Conservation (phyloP, 2,329 filamentous ascomycete genomes). For the Raffaelea ambrosiae region DNA sequence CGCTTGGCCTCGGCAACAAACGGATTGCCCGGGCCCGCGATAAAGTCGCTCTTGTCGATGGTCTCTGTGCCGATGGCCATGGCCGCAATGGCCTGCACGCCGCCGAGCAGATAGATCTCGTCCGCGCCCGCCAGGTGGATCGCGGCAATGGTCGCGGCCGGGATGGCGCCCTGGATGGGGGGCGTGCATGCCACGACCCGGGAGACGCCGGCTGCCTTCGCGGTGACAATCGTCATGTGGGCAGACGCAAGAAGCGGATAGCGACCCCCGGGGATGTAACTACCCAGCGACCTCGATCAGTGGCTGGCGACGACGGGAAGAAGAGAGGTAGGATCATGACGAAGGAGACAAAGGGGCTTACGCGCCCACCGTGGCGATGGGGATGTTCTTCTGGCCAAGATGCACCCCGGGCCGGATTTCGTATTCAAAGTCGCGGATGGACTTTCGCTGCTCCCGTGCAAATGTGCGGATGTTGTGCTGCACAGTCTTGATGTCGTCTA, state of each 20-base stretch:
- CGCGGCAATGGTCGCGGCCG: constrained; percentile 39
- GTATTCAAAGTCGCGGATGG: constrained; percentile 40
- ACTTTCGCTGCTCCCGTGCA: constrained; percentile 34
- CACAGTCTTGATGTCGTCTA: constrained; percentile 29
- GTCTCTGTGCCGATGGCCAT: constrained; percentile 48
- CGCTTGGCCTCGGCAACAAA: constrained; percentile 47
- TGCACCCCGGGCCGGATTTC: constrained; percentile 40
- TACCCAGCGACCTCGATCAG: not conserved
- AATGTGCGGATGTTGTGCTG: constrained; percentile 41
- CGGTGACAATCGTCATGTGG: constrained; percentile 48
- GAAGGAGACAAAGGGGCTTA: no score
- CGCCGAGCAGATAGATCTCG: constrained; percentile 40
- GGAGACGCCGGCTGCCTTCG: constrained; percentile 42
- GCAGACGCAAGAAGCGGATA: constrained; percentile 44
- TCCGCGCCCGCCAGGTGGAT: constrained; percentile 41
- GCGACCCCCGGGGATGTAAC: constrained; percentile 37
- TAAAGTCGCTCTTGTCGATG: constrained; percentile 46
- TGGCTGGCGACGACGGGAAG: no score
- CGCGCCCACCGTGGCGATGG: constrained; percentile 35
- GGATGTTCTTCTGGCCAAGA: constrained; percentile 41
- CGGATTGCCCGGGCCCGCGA: constrained; percentile 45
- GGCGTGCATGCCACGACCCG: constrained; percentile 42
- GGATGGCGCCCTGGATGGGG: constrained; percentile 38
- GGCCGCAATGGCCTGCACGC: constrained; percentile 50
- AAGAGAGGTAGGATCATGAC: no score